phyloP scores from a whole-genome alignment of 208 protist genomes.

The Balamuthia mandrillaris region DNA sequence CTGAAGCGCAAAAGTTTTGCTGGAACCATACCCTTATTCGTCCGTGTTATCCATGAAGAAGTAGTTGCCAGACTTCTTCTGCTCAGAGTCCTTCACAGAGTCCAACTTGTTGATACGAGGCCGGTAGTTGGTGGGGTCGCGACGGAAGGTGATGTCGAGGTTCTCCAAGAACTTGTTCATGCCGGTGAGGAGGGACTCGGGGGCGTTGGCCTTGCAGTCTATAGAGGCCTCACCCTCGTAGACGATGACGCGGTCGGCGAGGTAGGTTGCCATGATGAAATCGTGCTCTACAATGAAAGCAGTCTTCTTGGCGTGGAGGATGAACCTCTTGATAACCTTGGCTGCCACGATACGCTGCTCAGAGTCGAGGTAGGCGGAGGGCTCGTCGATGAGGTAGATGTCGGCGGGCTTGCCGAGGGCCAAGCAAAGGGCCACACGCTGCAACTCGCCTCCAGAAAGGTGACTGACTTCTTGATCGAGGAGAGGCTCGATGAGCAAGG shows the following conservation, averaged over 20 bases:
- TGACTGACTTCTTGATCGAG: constrained; percentile 94
- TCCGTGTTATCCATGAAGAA: constrained; percentile 90
- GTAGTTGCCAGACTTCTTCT: constrained; percentile 96
- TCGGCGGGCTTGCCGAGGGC: constrained; percentile 97
- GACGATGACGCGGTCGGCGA: constrained; percentile 98
- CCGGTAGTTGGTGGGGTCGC: constrained; percentile 97
- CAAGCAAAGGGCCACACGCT: constrained; percentile 97
- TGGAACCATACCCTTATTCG: too few species aligned
- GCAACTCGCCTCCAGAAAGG: constrained; percentile 99
- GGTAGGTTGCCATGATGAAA: constrained; percentile 99
- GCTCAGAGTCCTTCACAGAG: constrained; percentile 93
- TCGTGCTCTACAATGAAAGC: constrained; percentile 99
- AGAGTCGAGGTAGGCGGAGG: constrained; percentile 99
- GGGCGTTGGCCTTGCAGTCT: constrained; percentile 84
- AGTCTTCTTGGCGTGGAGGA: constrained; percentile 97
- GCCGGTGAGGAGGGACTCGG: constrained; percentile 74
- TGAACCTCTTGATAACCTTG: constrained; percentile 94
- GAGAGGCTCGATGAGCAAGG: constrained; percentile 95
- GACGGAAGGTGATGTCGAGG: constrained; percentile 97
- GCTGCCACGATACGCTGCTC: constrained; percentile 98
- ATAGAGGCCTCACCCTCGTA: constrained; percentile 95
- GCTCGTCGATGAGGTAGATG: constrained; percentile 99
- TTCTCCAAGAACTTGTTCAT: constrained; percentile 98
- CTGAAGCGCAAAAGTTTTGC: too few species aligned
- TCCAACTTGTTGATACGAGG: constrained; percentile 99